Percentiles rank a stretch among this genome's conserved stretches.
Conservation (phyloP, 495 filamentous ascomycete genomes). For the Cercophora sp. region DNA sequence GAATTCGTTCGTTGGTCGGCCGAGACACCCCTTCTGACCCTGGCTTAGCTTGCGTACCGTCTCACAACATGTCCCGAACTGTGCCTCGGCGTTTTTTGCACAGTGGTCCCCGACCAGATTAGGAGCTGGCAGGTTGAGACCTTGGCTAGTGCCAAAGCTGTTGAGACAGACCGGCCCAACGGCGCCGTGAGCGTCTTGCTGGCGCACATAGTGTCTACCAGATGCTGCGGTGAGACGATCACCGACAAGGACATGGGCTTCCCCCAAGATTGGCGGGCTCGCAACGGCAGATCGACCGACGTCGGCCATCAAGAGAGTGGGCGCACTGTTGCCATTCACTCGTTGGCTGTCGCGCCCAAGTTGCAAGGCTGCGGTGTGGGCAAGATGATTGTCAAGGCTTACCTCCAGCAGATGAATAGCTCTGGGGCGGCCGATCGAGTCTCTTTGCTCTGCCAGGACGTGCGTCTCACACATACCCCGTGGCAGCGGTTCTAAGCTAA, state of each 20-base stretch:
- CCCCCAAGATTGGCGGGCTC: slow-evolving; percentile 58
- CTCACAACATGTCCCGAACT: slow-evolving; percentile 75
- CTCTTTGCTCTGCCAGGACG: slow-evolving; percentile 73
- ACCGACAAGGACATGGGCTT: slow-evolving; percentile 75
- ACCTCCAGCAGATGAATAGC: slow-evolving; percentile 60
- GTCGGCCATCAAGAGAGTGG: slow-evolving; percentile 66
- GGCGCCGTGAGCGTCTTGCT: slow-evolving; percentile 62
- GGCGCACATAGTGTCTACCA: slow-evolving; percentile 76
- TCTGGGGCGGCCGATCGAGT: slow-evolving; percentile 66
- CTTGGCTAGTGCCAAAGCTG: slow-evolving; percentile 38
- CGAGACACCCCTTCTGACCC: slow-evolving; percentile 4
- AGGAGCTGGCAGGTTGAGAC: slow-evolving; percentile 47
- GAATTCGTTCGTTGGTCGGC: background rate
- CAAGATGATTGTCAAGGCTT: slow-evolving; percentile 70
- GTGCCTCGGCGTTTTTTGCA: slow-evolving; percentile 74
- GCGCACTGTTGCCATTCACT: slow-evolving; percentile 74
- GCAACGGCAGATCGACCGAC: slow-evolving; percentile 22
- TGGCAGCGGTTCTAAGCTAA: slow-evolving; percentile 4
- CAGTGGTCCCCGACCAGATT: slow-evolving; percentile 44
- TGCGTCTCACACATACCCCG: slow-evolving; percentile 23
- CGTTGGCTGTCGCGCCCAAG: slow-evolving; percentile 70
- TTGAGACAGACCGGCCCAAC: slow-evolving; percentile 45
- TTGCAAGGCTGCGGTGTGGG: slow-evolving; percentile 73
- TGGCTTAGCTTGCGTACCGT: slow-evolving; percentile 67
- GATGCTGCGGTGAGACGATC: slow-evolving; percentile 54